These are phyloP conservation scores for Alternaria burnsii DNA, from an alignment of 2,329 filamentous ascomycete genomes.

Conservation along the genomic window DNA sequence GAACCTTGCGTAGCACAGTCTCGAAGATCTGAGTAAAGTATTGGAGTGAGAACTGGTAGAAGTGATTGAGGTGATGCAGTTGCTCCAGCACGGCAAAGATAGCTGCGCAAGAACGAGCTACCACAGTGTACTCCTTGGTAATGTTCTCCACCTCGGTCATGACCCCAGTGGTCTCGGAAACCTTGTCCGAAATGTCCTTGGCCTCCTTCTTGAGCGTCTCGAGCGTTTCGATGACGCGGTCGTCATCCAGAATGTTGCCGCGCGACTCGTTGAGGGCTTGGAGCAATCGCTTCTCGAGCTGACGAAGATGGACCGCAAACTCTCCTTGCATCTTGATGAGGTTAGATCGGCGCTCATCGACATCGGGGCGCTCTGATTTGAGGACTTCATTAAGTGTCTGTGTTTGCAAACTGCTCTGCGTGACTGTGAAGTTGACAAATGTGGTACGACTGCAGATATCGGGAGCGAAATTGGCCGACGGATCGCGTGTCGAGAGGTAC, in stretches of 20 bases:
- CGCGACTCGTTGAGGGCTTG: constrained; percentile 97
- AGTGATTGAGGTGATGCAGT: constrained; percentile 97
- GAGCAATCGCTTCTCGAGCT: constrained; percentile 91
- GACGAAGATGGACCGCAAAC: constrained; percentile 97
- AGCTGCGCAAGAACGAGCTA: constrained; percentile 93
- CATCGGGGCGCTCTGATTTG: constrained; percentile 95
- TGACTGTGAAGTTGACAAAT: constrained; percentile 99
- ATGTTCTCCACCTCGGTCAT: constrained; percentile 98
- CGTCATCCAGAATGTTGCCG: constrained; percentile 97
- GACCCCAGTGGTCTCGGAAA: constrained; percentile 94
- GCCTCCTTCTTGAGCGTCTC: constrained; percentile 98
- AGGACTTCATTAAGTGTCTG: constrained; percentile 97
- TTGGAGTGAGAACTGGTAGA: constrained; percentile 98
- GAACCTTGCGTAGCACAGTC: constrained; percentile 83
- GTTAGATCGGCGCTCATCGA: constrained; percentile 94
- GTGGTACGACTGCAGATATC: constrained; percentile 98
- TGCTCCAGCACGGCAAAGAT: constrained; percentile 98
- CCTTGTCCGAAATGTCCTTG: constrained; percentile 94
- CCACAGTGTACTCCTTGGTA: constrained; percentile 90
- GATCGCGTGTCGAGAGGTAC: constrained; percentile 93
- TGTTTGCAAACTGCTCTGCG: constrained; percentile 97
- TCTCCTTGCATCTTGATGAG: constrained; percentile 99
- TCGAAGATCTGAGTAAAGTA: constrained; percentile 99
- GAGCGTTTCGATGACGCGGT: constrained; percentile 96
- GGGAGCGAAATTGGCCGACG: constrained; percentile 92